These are phyloP conservation scores for Heritiera littoralis DNA, from an alignment of 345 rosid genomes.

Conservation along the genomic window DNA sequence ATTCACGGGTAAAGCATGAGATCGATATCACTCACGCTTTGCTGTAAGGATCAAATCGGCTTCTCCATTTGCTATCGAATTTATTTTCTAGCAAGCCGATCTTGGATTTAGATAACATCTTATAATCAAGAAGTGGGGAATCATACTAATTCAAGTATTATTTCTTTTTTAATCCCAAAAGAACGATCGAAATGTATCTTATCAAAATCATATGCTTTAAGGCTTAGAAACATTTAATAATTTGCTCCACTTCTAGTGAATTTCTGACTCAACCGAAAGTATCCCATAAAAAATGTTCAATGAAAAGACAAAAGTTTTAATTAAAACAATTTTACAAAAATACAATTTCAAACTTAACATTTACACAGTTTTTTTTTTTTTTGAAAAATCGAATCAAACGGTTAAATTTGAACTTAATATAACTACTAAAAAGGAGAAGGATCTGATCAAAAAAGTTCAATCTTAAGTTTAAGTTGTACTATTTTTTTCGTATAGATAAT, in stretches of 20 bases:
- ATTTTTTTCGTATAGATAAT: too few species aligned
- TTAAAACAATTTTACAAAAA: too few species aligned
- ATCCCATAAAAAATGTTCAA: neutral
- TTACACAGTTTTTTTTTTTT: too few species aligned
- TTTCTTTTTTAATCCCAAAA: neutral
- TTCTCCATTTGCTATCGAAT: neutral
- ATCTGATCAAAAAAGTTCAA: too few species aligned
- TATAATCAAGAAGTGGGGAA: slow-evolving; percentile 15
- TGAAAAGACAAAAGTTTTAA: neutral
- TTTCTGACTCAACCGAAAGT: slow-evolving; percentile 23
- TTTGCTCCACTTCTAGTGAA: slow-evolving; percentile 27
- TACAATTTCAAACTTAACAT: too few species aligned
- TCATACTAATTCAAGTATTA: slow-evolving; percentile 9
- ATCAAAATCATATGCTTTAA: neutral
- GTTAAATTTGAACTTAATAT: too few species aligned
- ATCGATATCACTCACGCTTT: neutral
- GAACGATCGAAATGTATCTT: slow-evolving; percentile 13
- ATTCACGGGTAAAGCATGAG: neutral
- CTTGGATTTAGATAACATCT: neutral
- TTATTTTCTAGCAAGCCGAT: neutral
- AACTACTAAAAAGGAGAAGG: too few species aligned
- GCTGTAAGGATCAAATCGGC: neutral
- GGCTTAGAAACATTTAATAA: neutral
- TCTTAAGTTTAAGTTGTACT: too few species aligned
- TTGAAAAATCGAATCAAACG: too few species aligned